Conservation (phyloP, 108 stramenopile genomes). For the Craspedostauros australis region DNA sequence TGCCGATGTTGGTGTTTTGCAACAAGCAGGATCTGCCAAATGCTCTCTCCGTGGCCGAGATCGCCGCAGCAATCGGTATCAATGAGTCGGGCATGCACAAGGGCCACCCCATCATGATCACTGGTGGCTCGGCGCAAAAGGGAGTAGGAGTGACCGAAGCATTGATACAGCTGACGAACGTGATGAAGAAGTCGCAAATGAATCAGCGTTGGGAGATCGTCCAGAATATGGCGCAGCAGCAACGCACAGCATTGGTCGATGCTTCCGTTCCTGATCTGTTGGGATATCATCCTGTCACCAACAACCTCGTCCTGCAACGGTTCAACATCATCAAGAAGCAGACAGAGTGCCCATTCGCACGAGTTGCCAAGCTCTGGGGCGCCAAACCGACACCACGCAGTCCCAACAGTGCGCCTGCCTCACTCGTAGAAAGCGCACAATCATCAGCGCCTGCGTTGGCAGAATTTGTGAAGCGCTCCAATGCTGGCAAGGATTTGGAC, state of each 20-base stretch:
- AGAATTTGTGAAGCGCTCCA: neutral
- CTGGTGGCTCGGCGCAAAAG: too few relatives aligned
- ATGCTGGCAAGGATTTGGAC: neutral
- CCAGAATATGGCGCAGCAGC: too few relatives aligned
- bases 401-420: neutral
- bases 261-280: too few relatives aligned
- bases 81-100: too few relatives aligned
- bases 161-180: too few relatives aligned
- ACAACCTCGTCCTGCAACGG: neutral
- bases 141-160: too few relatives aligned
- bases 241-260: too few relatives aligned
- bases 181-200: too few relatives aligned
- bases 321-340: neutral
- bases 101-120: too few relatives aligned
- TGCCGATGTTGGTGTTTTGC: slow-evolving; percentile 27
- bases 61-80: slow-evolving; percentile 12
- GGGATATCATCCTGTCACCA: too few relatives aligned
- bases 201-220: too few relatives aligned
- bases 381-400: neutral
- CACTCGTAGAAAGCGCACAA: neutral
- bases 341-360: slow-evolving; percentile 3
- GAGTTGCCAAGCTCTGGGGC: slow-evolving; percentile 6
- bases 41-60: slow-evolving; percentile 8
- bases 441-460: neutral
- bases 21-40: slow-evolving; percentile 57